A percentile compares a stretch with the other conserved stretches of the same genome.
Evolutionary conservation across 1,139 yeast genomes (phyloP).

Genomic region (Nakaseomyces sp.): DNA sequence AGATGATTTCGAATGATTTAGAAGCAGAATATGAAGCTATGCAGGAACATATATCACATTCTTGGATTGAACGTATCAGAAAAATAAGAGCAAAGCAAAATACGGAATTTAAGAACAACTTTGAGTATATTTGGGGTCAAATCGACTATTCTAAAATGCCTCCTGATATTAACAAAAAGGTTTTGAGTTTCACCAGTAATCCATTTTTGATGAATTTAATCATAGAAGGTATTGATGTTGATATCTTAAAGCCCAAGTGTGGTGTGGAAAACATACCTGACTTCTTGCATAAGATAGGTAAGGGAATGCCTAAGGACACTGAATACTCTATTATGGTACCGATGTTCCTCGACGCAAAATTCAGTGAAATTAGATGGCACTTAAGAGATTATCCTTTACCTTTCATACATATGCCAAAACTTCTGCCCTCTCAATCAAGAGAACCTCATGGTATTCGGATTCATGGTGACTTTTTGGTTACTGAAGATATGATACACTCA

Average conservation of each 20-base stretch:
- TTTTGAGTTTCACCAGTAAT: conserved; percentile 48
- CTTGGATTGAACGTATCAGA: conserved; percentile 65
- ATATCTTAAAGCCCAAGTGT: conserved; percentile 48
- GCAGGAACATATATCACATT: conserved; percentile 47
- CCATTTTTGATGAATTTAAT: conserved; percentile 60
- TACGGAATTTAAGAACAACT: conserved; percentile 44
- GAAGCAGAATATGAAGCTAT: conserved; percentile 19
- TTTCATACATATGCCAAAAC: conserved; percentile 36
- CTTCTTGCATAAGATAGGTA: conserved; percentile 65
- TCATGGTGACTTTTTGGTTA: conserved; percentile 46
- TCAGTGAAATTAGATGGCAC: conserved; percentile 51
- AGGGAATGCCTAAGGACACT: conserved; percentile 69
- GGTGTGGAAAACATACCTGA: conserved; percentile 45
- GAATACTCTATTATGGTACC: conserved; percentile 65
- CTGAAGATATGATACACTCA: conserved; percentile 42
- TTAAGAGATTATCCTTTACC: conserved; percentile 61
- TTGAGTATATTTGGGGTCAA: conserved; percentile 43
- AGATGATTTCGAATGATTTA: conserved; percentile 11
- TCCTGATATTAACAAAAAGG: conserved; percentile 39
- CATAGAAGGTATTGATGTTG: conserved; percentile 49
- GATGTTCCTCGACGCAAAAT: conserved; percentile 36
- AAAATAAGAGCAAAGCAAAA: conserved; percentile 38
- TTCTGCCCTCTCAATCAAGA: conserved; percentile 32
- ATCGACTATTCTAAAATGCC: conserved; percentile 39
- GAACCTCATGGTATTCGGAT: conserved; percentile 31